Conservation (phyloP, 2,329 filamentous ascomycete species). For the Ampelomyces quisqualis region DNA sequence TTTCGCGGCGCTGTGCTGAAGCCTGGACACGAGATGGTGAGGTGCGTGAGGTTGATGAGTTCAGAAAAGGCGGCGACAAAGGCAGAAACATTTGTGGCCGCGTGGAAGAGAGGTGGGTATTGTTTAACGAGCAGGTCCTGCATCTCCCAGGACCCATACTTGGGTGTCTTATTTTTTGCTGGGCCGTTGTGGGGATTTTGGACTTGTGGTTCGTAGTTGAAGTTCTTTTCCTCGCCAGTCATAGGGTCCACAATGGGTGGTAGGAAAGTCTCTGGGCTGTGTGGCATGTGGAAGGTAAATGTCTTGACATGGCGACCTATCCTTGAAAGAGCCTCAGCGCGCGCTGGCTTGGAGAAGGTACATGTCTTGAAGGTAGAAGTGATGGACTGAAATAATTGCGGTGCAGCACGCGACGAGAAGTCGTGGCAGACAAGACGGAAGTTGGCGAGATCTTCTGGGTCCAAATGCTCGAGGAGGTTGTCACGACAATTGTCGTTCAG, state of each 20-base stretch:
- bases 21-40: slow-evolving; percentile 74
- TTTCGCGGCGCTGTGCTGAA: slow-evolving; percentile 68
- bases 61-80: slow-evolving; percentile 74
- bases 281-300: slow-evolving; percentile 74
- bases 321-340: slow-evolving; percentile 71
- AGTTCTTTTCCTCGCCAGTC: slow-evolving; percentile 75
- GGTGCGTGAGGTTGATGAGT: slow-evolving; percentile 68
- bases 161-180: slow-evolving; percentile 62
- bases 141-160: slow-evolving; percentile 77
- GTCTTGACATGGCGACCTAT: slow-evolving; percentile 79
- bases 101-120: slow-evolving; percentile 86
- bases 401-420: slow-evolving; percentile 69
- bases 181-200: slow-evolving; percentile 57
- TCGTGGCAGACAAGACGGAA: slow-evolving; percentile 69
- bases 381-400: slow-evolving; percentile 67
- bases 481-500: slow-evolving; percentile 51
- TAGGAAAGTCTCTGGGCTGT: slow-evolving; percentile 75
- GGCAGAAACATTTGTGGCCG: slow-evolving; percentile 80
- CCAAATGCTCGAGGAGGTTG: slow-evolving; percentile 46
- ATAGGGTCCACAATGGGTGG: slow-evolving; percentile 78
- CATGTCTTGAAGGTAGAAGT: slow-evolving; percentile 70
- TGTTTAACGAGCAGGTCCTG: slow-evolving; percentile 81
- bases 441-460: slow-evolving; percentile 46
- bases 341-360: slow-evolving; percentile 72
- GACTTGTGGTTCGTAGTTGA: slow-evolving; percentile 77